phyloP scores from a whole-genome alignment of 2,329 filamentous ascomycete genomes.

The Hirsutella rhossiliensis region DNA sequence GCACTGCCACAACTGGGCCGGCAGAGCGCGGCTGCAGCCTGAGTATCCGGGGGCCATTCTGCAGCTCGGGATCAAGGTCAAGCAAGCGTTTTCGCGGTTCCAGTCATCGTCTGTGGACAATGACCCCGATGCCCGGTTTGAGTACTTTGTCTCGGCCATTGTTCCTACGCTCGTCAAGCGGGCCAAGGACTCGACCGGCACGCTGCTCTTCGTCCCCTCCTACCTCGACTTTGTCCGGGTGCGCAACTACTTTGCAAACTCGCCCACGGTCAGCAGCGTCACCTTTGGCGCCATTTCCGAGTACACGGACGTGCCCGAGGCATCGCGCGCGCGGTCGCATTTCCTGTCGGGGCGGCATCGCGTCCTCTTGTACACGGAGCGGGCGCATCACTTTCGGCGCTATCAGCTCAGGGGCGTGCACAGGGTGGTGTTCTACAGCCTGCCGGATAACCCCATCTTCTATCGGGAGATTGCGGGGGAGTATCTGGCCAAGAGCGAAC shows the following conservation, averaged over 20 bases:
- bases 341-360: conserved; percentile 75
- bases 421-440: conserved; percentile 75
- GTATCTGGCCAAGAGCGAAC: conserved; percentile 49
- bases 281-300: conserved; percentile 72
- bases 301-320: conserved; percentile 69
- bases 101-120: conserved; percentile 54
- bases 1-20: conserved; percentile 69
- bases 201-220: conserved; percentile 79
- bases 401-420: conserved; percentile 72
- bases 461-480: conserved; percentile 65
- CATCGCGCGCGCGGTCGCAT: conserved; percentile 74
- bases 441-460: conserved; percentile 80
- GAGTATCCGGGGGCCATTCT: conserved; percentile 63
- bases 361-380: conserved; percentile 81
- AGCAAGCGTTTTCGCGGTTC: conserved; percentile 86
- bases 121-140: conserved; percentile 83
- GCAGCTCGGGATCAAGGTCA: conserved; percentile 57
- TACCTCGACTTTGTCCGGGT: conserved; percentile 94
- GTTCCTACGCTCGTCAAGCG: conserved; percentile 63
- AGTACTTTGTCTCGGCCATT: conserved; percentile 76
- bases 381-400: conserved; percentile 94
- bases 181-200: conserved; percentile 51
- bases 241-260: conserved; percentile 80
- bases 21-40: conserved; percentile 62
- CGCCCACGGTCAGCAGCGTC: conserved; percentile 38